Base-by-base conservation (phyloP, 345 rosid species). In the Moricandia arvensis region DNA sequence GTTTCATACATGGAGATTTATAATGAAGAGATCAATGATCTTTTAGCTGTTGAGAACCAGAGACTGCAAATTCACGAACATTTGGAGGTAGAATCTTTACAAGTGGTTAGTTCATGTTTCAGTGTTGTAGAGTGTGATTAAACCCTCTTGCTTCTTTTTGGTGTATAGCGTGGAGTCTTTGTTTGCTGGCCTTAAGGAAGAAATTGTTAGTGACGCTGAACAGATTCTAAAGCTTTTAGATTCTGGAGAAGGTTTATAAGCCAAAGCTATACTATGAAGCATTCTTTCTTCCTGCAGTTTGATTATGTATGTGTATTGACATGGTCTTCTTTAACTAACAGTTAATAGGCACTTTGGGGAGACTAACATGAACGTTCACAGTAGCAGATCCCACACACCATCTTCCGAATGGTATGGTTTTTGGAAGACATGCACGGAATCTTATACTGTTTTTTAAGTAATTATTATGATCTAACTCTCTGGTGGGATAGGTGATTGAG, bases 1-100 rank as follows among this genome's bases (percentile, higher is more conserved):
- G 93, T 94, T 80, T 95, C 97, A 4, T 95, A 95, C 76, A 89
- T 95, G 97, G 97, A 91, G 73, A 91, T 91, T 71, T 94, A 91
- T 73, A 90, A 90, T 3, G 97, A 95, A 75, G 97, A 95, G 78
- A 91, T 95, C 68, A 92, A 89, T 66, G 97, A 95, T 72, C 97
- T 92, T 77, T 83, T 95, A 21, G 82, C 85, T 0, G 89, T 87
- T 34, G 96, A 87, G 83, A 90, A 88, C 61, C 97, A 90, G 71
- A 95, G 90, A 76, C 76, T 95, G 81, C 93, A 85, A 66, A 88
- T 95, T 64, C 97, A 95, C 70, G 97, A 92, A 88, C 89, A 91
- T 80, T 85, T 91, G 80, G 98, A 94, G 91, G 97, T 94, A 76
- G 85, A 93, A 55, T 82, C 11, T 58, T 57, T 29, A 16, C 13